Evolutionary conservation across 805 yeast species (phyloP), one percentile per base, ranked within the genome.

Genomic region (Starmerella cellae): DNA sequence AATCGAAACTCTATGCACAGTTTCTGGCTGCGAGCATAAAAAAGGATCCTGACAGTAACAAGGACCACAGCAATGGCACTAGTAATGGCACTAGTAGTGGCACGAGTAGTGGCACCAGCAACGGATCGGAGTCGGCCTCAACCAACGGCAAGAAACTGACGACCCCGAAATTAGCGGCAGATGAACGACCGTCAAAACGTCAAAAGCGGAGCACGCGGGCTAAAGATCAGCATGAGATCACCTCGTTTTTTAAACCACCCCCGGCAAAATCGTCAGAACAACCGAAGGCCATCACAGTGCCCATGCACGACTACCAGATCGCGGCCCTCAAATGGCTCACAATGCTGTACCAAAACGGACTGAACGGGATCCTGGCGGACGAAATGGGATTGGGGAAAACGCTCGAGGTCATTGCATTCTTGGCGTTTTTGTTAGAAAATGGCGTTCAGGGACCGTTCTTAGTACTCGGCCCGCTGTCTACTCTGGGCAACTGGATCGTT

Each of bases 341-440:
- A 13, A 79, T 95, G 0, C 62, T 88, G 21, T 91, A 81, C 58
- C 94, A 87, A 56, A 91, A 88, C 60, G 98, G 97, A 0, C 66
- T 88, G 23, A 88, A 88, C 59, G 98, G 97, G 2, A 87, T 91
- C 28, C 64, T 91, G 18, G 97, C 97, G 0, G 97, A 91, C 62
- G 97, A 88, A 60, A 88, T 88, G 98, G 97, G 97, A 0, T 65
- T 88, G 21, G 98, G 98, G 1, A 88, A 88, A 58, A 91, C 98
- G 0, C 60, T 88, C 6, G 95, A 91, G 59, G 79, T 91, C 34
- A 83, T 88, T 42, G 72, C 95, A 0, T 68, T 88, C 46, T 54
- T 85, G 3, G 74, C 83, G 4, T 82, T 79, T 55, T 64, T 87
- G 29, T 70, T 79, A 36, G 95, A 83, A 51, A 76, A 82, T 58